A percentile compares a stretch with the other conserved stretches of the same genome.
Evolutionary conservation across 495 filamentous ascomycete genomes (phyloP).

Genomic region (Tuber umbilicatum): DNA sequence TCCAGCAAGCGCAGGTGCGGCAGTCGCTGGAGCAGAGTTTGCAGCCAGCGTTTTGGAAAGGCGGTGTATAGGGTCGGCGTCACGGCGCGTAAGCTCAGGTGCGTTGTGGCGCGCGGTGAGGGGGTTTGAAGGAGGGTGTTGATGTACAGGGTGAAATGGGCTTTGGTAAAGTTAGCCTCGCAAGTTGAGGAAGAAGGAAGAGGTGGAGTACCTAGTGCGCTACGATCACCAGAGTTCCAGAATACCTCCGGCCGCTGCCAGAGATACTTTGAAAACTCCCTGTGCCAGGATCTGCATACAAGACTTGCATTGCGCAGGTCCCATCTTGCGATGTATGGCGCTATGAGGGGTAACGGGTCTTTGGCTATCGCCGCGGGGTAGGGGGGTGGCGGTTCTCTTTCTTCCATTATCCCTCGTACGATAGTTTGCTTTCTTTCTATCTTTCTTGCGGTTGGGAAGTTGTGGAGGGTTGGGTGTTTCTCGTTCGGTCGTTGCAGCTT

Average conservation of each 20-base stretch:
- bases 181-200: not conserved
- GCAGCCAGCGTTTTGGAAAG: slow-evolving; percentile 29
- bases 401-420: not conserved
- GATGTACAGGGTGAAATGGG: slow-evolving; percentile 33
- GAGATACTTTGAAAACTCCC: slow-evolving; percentile 12
- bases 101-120: not conserved
- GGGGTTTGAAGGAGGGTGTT: slow-evolving; percentile 19
- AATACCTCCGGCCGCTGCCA: slow-evolving; percentile 25
- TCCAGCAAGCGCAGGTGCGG: slow-evolving; percentile 12
- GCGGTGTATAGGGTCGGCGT: slow-evolving; percentile 22
- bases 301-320: slow-evolving; percentile 24
- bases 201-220: slow-evolving; percentile 17
- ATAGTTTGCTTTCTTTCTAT: not conserved
- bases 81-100: slow-evolving; percentile 8
- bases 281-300: slow-evolving; percentile 22
- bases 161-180: slow-evolving; percentile 12
- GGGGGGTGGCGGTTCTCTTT: slow-evolving; percentile 20
- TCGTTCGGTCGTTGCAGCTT: not conserved
- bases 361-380: slow-evolving; percentile 25
- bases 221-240: slow-evolving; percentile 29
- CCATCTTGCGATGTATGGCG: slow-evolving; percentile 13
- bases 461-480: not conserved
- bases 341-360: slow-evolving; percentile 27
- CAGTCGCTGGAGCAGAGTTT: slow-evolving; percentile 12
- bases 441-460: not conserved